Evolutionary conservation across 116 monocot species (phyloP).

Genomic region (Phalaenopsis hybrid): DNA sequence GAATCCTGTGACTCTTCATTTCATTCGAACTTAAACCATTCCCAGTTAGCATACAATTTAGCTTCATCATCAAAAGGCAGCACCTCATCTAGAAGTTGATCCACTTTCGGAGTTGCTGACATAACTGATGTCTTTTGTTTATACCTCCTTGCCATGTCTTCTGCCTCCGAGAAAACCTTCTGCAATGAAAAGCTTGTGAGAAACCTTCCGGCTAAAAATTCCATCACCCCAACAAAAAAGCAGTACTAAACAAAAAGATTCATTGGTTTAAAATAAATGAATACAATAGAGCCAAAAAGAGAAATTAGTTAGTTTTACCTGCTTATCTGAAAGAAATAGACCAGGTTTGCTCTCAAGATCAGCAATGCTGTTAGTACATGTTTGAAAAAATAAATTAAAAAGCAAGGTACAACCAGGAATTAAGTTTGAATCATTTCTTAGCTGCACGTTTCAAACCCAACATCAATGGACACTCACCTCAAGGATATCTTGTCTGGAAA

Average conservation of each 20-base stretch:
- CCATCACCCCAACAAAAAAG: background rate
- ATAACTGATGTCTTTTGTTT: slow-evolving; percentile 29
- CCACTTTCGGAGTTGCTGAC: slow-evolving; percentile 17
- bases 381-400: background rate
- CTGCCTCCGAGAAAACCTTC: slow-evolving; percentile 82
- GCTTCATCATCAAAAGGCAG: slow-evolving; percentile 73
- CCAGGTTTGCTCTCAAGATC: slow-evolving; percentile 89
- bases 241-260: background rate
- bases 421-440: too few species aligned
- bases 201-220: slow-evolving; percentile 47
- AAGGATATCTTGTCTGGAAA: slow-evolving; percentile 82
- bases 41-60: slow-evolving; percentile 71
- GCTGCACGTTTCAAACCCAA: background rate
- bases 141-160: slow-evolving; percentile 71
- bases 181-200: slow-evolving; percentile 25
- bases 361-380: slow-evolving; percentile 56
- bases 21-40: slow-evolving; percentile 81
- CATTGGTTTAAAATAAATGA: background rate
- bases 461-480: slow-evolving; percentile 36
- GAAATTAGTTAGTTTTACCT: slow-evolving; percentile 30
- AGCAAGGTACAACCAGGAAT: background rate
- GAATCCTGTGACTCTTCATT: background rate
- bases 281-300: background rate
- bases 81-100: slow-evolving; percentile 14
- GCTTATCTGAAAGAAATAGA: slow-evolving; percentile 72